Conservation (phyloP, 2,329 filamentous ascomycete genomes). For the Botrytis cinerea region DNA sequence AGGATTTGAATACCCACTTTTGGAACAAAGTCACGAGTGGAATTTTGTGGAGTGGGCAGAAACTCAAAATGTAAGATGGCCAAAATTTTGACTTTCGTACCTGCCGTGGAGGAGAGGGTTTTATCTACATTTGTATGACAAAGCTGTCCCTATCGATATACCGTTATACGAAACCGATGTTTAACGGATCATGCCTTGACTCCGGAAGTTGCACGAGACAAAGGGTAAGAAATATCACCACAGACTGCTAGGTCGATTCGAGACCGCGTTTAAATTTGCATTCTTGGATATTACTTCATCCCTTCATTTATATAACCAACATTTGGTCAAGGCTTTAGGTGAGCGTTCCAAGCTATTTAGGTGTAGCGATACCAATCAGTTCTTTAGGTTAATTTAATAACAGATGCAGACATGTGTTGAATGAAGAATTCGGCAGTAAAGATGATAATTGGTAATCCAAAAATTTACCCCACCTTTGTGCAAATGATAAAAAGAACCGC, state of each 20-base stretch:
- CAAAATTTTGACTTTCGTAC: not conserved
- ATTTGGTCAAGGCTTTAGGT: not conserved
- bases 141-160: not conserved
- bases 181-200: not conserved
- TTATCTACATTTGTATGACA: conserved; percentile 13
- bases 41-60: conserved; percentile 4
- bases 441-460: not conserved
- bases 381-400: not conserved
- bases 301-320: not conserved
- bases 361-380: conserved; percentile 1
- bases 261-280: not conserved
- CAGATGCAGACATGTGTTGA: not conserved
- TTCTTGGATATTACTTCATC: not conserved
- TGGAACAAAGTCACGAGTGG: not conserved
- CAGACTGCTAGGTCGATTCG: not conserved
- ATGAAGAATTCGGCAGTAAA: not conserved
- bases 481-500: not conserved
- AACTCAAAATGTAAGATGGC: not conserved
- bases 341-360: not conserved
- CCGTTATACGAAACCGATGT: not conserved
- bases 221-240: not conserved
- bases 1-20: conserved; percentile 1
- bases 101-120: not conserved
- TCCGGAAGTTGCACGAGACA: conserved; percentile 1
- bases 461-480: not conserved